Percentiles rank a stretch among this genome's conserved stretches.
Conservation (phyloP, 768 basidiomycete species). For the Phylloporus rhodoxanthus region DNA sequence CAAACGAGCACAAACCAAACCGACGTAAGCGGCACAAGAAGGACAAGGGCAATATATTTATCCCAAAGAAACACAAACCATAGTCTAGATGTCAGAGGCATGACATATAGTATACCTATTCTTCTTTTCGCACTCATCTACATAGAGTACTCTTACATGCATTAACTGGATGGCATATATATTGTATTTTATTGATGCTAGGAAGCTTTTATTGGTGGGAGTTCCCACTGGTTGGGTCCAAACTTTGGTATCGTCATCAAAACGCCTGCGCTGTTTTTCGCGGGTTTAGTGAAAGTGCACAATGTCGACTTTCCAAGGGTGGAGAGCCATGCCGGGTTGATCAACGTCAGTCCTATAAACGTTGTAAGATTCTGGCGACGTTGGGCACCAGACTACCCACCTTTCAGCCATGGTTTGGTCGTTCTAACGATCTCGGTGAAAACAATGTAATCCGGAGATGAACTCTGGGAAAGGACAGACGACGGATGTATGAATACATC, state of each 20-base stretch:
- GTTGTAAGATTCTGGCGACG: not conserved
- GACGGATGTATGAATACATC: constrained; percentile 92
- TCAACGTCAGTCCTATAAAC: constrained; percentile 62
- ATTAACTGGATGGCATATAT: constrained; percentile 6
- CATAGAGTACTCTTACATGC: constrained; percentile 7
- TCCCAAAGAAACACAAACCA: constrained; percentile 49
- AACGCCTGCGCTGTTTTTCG: constrained; percentile 59
- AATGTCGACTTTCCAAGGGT: constrained; percentile 70
- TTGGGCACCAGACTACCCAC: constrained; percentile 33
- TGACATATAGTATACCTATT: not conserved
- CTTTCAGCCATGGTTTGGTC: constrained; percentile 72
- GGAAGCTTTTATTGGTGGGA: constrained; percentile 51
- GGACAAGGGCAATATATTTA: constrained; percentile 45
- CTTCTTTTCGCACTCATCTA: constrained; percentile 1
- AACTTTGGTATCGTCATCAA: constrained; percentile 79
- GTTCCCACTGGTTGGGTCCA: constrained; percentile 80
- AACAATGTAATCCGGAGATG: constrained; percentile 83
- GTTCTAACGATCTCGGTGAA: constrained; percentile 81
- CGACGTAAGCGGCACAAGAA: constrained; percentile 29
- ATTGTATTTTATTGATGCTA: constrained; percentile 19
- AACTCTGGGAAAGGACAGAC: constrained; percentile 59
- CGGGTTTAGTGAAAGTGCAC: constrained; percentile 86
- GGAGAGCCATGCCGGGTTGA: constrained; percentile 87
- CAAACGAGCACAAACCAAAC: constrained; percentile 22
- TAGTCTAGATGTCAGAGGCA: constrained; percentile 9